A percentile compares a stretch with the other conserved stretches of the same genome.
Evolutionary conservation across 2,329 filamentous ascomycete species (phyloP).

Genomic region (Ilyonectria mors-panacis): DNA sequence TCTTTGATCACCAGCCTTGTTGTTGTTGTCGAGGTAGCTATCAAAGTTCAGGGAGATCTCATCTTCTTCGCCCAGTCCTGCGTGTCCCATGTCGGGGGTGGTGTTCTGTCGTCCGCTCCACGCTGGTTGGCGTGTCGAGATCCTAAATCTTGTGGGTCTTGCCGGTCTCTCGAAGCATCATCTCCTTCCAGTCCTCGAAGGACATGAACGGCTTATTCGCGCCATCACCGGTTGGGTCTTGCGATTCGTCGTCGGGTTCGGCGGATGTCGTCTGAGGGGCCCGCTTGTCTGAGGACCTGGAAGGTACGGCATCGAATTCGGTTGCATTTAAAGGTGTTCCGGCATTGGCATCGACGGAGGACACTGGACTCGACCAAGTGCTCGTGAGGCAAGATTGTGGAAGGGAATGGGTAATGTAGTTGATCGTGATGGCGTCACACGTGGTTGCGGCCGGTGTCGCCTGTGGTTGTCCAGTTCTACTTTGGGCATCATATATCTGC

Average conservation of each 20-base stretch:
- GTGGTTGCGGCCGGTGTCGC: background rate
- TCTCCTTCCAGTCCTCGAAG: conserved; percentile 98
- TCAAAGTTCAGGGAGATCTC: conserved; percentile 80
- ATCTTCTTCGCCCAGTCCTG: conserved; percentile 86
- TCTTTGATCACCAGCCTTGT: conserved; percentile 33
- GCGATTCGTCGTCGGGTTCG: conserved; percentile 25
- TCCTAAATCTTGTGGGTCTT: conserved; percentile 77
- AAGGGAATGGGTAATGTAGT: conserved; percentile 85
- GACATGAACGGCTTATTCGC: conserved; percentile 80
- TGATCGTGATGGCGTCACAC: conserved; percentile 61
- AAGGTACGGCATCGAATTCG: conserved; percentile 20
- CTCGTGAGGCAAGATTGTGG: conserved; percentile 82
- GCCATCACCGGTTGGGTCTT: conserved; percentile 41
- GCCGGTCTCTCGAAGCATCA: conserved; percentile 88
- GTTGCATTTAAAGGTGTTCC: conserved; percentile 11
- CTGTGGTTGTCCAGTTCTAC: background rate
- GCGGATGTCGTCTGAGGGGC: conserved; percentile 15
- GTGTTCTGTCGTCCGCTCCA: conserved; percentile 62
- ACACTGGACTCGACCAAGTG: conserved; percentile 63
- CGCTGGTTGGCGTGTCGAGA: conserved; percentile 70
- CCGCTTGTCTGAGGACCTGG: conserved; percentile 23
- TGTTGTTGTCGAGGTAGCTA: conserved; percentile 44
- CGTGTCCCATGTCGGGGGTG: conserved; percentile 78
- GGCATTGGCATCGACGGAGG: conserved; percentile 29
- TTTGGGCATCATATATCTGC: background rate